Conservation (phyloP, 2,329 filamentous ascomycete genomes). For the Talaromyces sp. region DNA sequence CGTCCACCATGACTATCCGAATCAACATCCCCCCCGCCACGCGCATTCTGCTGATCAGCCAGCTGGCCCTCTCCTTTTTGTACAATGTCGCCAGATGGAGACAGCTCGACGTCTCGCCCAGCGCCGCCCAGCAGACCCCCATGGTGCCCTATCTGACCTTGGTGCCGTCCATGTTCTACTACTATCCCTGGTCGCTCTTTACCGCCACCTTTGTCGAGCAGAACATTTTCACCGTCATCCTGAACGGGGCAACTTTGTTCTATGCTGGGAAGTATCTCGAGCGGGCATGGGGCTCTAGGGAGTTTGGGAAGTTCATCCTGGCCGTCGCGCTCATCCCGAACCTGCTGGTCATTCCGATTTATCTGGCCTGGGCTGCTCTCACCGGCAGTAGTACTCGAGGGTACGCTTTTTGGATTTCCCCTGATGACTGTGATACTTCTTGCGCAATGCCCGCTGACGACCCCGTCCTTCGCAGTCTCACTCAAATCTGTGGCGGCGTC, state of each 20-base stretch:
- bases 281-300: constrained; percentile 85
- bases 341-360: constrained; percentile 63
- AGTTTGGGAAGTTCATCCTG: constrained; percentile 85
- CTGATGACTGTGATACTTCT: constrained; percentile 14
- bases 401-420: constrained; percentile 23
- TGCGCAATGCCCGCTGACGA: constrained; percentile 18
- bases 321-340: constrained; percentile 77
- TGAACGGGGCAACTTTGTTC: constrained; percentile 74
- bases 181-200: constrained; percentile 90
- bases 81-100: constrained; percentile 57
- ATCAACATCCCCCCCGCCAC: constrained; percentile 92
- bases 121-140: constrained; percentile 41
- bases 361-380: constrained; percentile 67
- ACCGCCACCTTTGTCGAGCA: constrained; percentile 85
- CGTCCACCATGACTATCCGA: constrained; percentile 64
- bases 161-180: constrained; percentile 72
- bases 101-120: constrained; percentile 62
- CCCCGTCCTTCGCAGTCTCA: constrained; percentile 51
- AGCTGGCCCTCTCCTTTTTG: constrained; percentile 72
- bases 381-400: constrained; percentile 37
- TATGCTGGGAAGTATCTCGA: constrained; percentile 94
- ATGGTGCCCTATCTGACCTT: constrained; percentile 83
- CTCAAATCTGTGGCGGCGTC: constrained; percentile 81
- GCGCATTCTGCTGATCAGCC: constrained; percentile 67
- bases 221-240: constrained; percentile 78